These are phyloP conservation scores for Haplographium delicatum DNA, from an alignment of 495 filamentous ascomycete species.

Conservation along the genomic window DNA sequence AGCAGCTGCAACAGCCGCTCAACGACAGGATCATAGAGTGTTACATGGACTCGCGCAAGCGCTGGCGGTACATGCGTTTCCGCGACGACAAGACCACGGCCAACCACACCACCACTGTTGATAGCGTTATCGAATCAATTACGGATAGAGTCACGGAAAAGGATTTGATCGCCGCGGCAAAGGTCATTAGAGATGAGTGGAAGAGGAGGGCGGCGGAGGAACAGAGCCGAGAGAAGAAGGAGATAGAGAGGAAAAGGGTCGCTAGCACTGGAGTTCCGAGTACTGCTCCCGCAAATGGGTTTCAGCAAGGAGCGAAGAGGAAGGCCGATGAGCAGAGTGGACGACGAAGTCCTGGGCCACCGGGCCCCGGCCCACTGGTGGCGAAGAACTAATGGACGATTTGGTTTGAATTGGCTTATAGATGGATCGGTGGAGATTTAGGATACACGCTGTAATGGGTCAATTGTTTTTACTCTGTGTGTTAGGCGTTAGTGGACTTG, in stretches of 20 bases:
- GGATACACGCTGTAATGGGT: too few relatives aligned
- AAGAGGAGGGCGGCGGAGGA: conserved; percentile 41
- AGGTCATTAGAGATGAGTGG: conserved; percentile 66
- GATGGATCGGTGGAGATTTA: too few relatives aligned
- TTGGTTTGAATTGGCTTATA: too few relatives aligned
- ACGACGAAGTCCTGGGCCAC: conserved; percentile 25
- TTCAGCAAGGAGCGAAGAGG: conserved; percentile 13
- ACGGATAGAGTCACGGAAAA: conserved; percentile 57
- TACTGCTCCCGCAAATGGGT: conserved; percentile 3
- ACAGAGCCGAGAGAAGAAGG: conserved; percentile 17
- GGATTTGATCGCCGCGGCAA: conserved; percentile 51
- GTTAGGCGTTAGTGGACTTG: too few relatives aligned
- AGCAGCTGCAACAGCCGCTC: conserved; percentile 59
- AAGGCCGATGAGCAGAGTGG: conserved; percentile 25
- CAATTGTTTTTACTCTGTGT: too few relatives aligned
- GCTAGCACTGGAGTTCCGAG: conserved; percentile 3
- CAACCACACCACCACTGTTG: conserved; percentile 78
- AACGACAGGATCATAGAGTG: conserved; percentile 88
- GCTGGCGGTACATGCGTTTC: conserved; percentile 83
- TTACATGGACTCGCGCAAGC: conserved; percentile 60
- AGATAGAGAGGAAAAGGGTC: conserved; percentile 18
- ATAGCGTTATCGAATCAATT: conserved; percentile 79
- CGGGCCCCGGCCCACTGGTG: too few relatives aligned
- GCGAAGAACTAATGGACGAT: too few relatives aligned
- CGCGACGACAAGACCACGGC: conserved; percentile 87